phyloP scores from a whole-genome alignment of 352 stramenopile species.

The Bremia lactucae region DNA sequence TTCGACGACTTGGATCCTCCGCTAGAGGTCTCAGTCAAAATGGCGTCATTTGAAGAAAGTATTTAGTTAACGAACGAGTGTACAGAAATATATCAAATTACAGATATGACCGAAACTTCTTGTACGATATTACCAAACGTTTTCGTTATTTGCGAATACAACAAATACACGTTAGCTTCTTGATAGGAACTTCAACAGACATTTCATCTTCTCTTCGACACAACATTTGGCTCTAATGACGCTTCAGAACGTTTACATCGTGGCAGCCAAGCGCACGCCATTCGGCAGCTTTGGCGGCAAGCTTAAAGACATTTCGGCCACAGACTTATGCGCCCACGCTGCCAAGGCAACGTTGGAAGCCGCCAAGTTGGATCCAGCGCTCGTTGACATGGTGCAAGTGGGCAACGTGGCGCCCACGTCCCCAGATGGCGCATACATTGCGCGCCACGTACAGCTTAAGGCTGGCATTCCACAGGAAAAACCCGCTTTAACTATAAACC shows the following conservation, averaged over 20 bases:
- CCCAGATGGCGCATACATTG: conserved; percentile 89
- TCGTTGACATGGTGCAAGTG: conserved; percentile 90
- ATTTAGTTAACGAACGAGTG: conserved; percentile 59
- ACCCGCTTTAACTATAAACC: conserved; percentile 95
- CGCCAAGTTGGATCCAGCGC: conserved; percentile 71
- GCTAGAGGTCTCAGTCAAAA: conserved; percentile 44
- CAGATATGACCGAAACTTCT: too few species aligned
- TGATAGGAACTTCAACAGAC: neutral
- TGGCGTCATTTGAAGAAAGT: conserved; percentile 80
- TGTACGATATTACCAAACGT: too few species aligned
- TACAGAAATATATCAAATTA: too few species aligned
- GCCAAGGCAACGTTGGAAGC: conserved; percentile 78
- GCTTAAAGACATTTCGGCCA: conserved; percentile 88
- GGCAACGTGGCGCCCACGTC: conserved; percentile 95
- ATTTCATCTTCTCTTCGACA: neutral
- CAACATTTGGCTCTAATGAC: conserved; percentile 11
- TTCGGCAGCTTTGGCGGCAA: conserved; percentile 92
- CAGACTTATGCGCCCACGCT: conserved; percentile 82
- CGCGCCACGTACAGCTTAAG: conserved; percentile 92
- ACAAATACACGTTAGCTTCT: too few species aligned
- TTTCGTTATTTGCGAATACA: too few species aligned
- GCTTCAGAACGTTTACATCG: conserved; percentile 89
- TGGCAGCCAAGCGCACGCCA: conserved; percentile 92
- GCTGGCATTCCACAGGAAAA: conserved; percentile 79
- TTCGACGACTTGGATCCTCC: conserved; percentile 63